Evolutionary conservation across 2,329 filamentous ascomycete species (phyloP), one percentile per base, ranked within the genome.

Genomic region (Fusarium sulawesiense): DNA sequence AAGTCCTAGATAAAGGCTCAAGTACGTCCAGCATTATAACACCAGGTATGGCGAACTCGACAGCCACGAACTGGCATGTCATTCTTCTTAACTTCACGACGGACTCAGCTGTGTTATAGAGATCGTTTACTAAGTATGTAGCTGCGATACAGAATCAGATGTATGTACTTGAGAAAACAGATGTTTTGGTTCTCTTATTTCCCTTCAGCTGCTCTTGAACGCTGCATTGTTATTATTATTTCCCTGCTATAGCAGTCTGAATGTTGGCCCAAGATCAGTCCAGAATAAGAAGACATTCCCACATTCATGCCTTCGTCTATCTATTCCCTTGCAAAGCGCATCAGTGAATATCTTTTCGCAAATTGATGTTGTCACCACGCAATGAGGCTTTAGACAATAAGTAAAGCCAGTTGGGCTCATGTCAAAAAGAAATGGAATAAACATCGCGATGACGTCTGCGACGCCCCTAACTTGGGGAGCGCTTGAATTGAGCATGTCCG

Each of bases 331-430:
- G 18, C 1, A 37, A 37, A 11, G 0, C 18, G 4, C 34, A 4
- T 7, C 1, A 37, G 34, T 37, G 0, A 7, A n/a, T 7, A 2
- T 0, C 0, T n/a, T n/a, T 7, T n/a, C 34, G 2, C 0, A n/a
- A 37, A n/a, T 3, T 1, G 34, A 3, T 11, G 2, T 37, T 7
- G 18, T 0, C 10, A 37, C 6, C 10, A 1, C 10, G 34, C 9
- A 3, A 18, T 37, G 32, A 18, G 16, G 2, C 34, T n/a, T n/a
- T 4, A 2, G 9, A 11, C 16, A 11, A 37, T n/a, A n/a, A 3
- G 6, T 4, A 0, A n/a, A 37, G 34, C 9, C 3, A 37, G 18
- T 3, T 6, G 3, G 18, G 1, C 18, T 37, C 9, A 37, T 37
- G 5, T 3, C 34, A 37, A 37, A 4, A 37, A 37, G 16, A 37